Evolutionary conservation across 2,329 filamentous ascomycete species (phyloP), one percentile per base, ranked within the genome.

Genomic region (Fusarium xyrophilum): DNA sequence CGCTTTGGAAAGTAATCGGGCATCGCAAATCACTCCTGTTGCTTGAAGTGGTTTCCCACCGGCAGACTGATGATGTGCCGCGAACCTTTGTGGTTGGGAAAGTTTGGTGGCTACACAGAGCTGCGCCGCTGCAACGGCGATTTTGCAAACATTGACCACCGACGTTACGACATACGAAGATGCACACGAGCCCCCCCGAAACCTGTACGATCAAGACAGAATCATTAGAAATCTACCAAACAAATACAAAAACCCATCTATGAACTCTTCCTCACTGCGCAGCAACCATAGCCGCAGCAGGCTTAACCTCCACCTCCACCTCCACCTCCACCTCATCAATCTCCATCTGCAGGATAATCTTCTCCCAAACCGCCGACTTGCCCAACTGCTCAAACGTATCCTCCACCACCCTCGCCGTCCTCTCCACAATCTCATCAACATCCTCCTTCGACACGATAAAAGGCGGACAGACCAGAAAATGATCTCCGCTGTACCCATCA

Each of bases 401-500:
- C 33, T 67, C 53, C 4, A 72, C 33, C 1, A 72, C 70, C 7
- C 63, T 36, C 6, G 53, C 60, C 6, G 66, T 65, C 5, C 70
- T 60, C 13, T 69, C 56, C 5, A 72, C 68, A 33, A 72, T 72
- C 11, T 69, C 62, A 19, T 72, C 67, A 2, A 72, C 39, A 32
- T 72, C 70, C 5, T 38, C 23, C 36, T 69, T 40, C 0, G 60
- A 46, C 4, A 72, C 62, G 7, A 70, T 65, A 11, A 71, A 72
- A 4, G 70, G 70, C 0, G 70, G 70, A 7, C 65, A 71, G 43
- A 72, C 46, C 2, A 72, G 14, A 6, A 72, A 72, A 27, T 72
- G 67, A 19, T 72, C 70, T 0, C 70, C 70, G 3, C 54, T 68
- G 38, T 71, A 71, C 1, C 70, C 70, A n/a, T 72, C 70, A 27